Conservation (phyloP, 176 grass and related monocot genomes). For the Paspalum vaginatum region DNA sequence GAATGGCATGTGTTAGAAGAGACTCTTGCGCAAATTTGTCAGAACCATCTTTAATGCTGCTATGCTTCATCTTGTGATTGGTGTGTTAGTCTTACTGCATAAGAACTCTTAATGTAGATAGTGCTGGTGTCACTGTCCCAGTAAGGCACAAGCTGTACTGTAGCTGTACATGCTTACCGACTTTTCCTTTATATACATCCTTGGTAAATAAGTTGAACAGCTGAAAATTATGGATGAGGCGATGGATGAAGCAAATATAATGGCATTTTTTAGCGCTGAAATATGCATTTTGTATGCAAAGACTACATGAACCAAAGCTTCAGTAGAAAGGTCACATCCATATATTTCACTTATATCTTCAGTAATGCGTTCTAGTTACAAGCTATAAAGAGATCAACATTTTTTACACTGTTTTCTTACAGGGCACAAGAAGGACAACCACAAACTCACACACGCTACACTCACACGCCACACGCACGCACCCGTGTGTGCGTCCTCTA, state of each 20-base stretch:
- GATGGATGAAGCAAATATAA: constrained; percentile 2
- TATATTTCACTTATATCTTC: constrained; percentile 30
- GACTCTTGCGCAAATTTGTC: constrained; percentile 17
- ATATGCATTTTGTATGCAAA: not conserved
- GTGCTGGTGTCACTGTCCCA: not conserved
- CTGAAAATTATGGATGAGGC: not conserved
- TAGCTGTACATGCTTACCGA: constrained; percentile 12
- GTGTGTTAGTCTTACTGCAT: not conserved
- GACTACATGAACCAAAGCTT: not conserved
- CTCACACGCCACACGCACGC: too few species aligned
- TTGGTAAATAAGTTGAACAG: constrained; percentile 33
- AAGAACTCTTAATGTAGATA: not conserved
- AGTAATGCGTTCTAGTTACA: constrained; percentile 2
- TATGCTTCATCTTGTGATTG: constrained; percentile 16
- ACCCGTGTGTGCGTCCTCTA: too few species aligned
- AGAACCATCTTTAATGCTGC: constrained; percentile 2
- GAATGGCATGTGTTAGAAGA: constrained; percentile 26
- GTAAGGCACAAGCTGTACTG: not conserved
- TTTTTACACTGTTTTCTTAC: not conserved
- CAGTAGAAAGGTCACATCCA: not conserved
- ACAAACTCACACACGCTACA: too few species aligned
- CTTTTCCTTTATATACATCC: not conserved
- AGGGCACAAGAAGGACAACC: too few species aligned
- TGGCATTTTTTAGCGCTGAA: not conserved
- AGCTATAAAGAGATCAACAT: constrained; percentile 38